Percentiles rank a stretch among this genome's conserved stretches.
Conservation (phyloP, 257 asterid species). For the Salvia miltiorrhiza region DNA sequence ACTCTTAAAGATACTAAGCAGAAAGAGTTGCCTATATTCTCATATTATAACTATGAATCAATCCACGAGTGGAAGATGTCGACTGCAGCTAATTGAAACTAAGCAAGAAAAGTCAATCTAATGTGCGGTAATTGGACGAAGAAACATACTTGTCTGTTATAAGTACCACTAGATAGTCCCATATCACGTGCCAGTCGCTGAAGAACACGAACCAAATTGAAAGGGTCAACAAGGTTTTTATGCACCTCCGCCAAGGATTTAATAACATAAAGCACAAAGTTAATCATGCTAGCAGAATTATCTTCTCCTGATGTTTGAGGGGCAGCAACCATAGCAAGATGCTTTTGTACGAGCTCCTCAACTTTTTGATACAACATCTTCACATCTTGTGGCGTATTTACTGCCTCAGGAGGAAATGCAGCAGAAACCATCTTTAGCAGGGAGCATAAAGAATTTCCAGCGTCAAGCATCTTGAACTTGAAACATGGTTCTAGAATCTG, state of each 20-base stretch:
- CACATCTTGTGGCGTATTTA: constrained; percentile 81
- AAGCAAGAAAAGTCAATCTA: constrained; percentile 15
- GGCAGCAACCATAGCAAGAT: constrained; percentile 84
- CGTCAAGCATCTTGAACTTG: constrained; percentile 96
- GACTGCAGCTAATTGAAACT: not conserved
- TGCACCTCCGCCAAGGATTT: constrained; percentile 89
- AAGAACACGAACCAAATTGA: constrained; percentile 78
- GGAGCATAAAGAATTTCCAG: constrained; percentile 92
- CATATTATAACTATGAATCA: no score
- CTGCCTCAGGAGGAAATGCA: constrained; percentile 90
- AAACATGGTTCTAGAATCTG: constrained; percentile 99
- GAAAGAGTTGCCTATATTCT: constrained; percentile 7
- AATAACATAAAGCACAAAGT: constrained; percentile 88
- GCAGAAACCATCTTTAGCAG: constrained; percentile 85
- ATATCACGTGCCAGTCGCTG: constrained; percentile 96
- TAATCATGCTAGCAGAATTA: constrained; percentile 84
- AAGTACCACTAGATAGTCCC: constrained; percentile 73
- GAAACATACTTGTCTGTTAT: constrained; percentile 71
- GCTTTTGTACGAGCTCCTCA: constrained; percentile 96
- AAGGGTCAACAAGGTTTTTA: constrained; percentile 79
- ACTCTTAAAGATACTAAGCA: constrained; percentile 5
- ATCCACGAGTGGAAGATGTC: not conserved
- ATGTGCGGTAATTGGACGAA: constrained; percentile 3
- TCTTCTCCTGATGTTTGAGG: constrained; percentile 94
- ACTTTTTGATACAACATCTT: constrained; percentile 87